Evolutionary conservation across 371 early-diverging fungal genomes (phyloP), one percentile per base, ranked within the genome.

Genomic region (Furculomyces boomerangus): DNA sequence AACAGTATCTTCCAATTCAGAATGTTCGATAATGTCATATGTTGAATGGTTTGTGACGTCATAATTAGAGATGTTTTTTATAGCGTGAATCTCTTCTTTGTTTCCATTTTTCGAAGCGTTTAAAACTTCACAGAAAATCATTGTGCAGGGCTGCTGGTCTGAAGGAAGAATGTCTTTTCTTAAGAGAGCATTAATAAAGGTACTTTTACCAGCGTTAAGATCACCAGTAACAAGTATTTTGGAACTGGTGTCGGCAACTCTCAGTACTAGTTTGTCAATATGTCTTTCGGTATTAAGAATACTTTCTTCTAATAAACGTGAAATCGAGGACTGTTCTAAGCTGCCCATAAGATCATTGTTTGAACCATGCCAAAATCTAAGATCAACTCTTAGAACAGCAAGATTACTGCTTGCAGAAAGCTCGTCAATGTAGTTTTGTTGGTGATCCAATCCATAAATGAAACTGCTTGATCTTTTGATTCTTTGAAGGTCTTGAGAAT

Each of bases 111-210:
- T 75, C 35, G 74, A 74, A 14, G 84, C 86, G 66, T 89, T 88
- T 46, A 93, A 68, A 0, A 95, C 94, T 64, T 98, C 96, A 60
- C 85, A 87, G 68, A 90, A 91, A 37, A 89, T 67, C 57, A 83
- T 83, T 1, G 96, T 98, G 74, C 92, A 91, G 2, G 98, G 98
- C 62, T 95, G 93, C 67, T 95, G 96, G 67, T 98, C 98, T 41
- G 78, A 77, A 1, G 94, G 95, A 32, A 94, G 72, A 2, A 98
- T 71, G 53, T 86, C 80, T 40, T 85, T 74, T 48, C 89, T 79
- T 55, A 98, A 67, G 39, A 98, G 66, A 26, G 98, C 90, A 63
- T 98, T 98, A 50, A 98, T 90, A 59, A 98, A 83, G 0, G 96
- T 93, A 27, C 82, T 81, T 71, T 98, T 98, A 44, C 98, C 98